These are phyloP conservation scores for Aspergillus sp. DNA, from an alignment of 2,329 filamentous ascomycete genomes.

Conservation along the genomic window DNA sequence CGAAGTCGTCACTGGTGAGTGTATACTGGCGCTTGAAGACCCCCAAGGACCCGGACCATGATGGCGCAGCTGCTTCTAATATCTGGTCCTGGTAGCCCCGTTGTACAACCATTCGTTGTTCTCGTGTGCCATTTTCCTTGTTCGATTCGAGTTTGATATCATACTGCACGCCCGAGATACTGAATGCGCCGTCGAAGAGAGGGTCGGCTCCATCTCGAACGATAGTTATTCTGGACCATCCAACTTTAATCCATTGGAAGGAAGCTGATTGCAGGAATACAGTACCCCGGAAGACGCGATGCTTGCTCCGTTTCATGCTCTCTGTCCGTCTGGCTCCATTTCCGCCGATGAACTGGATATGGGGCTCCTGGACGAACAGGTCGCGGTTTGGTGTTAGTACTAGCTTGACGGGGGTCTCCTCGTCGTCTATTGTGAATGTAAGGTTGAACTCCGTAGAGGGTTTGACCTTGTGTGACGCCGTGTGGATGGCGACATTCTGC, in stretches of 20 bases:
- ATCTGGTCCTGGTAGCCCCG: neutral
- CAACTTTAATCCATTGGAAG: neutral
- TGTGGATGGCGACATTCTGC: conserved; percentile 1
- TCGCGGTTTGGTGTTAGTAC: conserved; percentile 12
- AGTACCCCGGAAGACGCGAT: conserved; percentile 5
- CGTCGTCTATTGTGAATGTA: neutral
- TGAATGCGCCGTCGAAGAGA: conserved; percentile 15
- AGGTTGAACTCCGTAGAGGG: neutral
- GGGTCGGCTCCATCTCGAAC: conserved; percentile 8
- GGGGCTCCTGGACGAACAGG: conserved; percentile 6
- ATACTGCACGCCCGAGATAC: conserved; percentile 1
- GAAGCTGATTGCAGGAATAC: neutral
- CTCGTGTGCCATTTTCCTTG: neutral
- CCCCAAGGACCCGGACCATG: neutral
- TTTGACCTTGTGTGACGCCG: neutral
- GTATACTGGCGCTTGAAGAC: conserved; percentile 4
- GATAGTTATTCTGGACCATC: conserved; percentile 16
- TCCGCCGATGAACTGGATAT: conserved; percentile 7
- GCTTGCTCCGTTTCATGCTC: neutral
- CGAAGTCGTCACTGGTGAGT: conserved; percentile 42
- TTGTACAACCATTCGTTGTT: neutral
- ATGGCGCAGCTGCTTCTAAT: neutral
- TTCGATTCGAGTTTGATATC: neutral
- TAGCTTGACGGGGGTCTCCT: neutral
- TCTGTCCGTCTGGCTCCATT: neutral